Evolutionary conservation across 345 rosid genomes (phyloP).

Genomic region (Mangifera indica): DNA sequence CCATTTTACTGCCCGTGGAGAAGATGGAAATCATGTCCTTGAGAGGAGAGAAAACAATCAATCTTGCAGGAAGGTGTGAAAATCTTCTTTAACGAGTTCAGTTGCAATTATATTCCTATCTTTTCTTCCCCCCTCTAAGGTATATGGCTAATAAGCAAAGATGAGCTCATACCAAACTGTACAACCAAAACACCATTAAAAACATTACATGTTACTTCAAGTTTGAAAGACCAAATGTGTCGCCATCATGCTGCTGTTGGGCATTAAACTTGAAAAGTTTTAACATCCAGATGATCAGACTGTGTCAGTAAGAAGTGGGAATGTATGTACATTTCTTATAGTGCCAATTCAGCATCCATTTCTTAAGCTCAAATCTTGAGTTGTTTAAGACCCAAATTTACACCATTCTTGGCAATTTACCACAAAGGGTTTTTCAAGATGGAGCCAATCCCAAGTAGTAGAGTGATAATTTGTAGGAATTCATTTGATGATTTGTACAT

Average conservation of each 20-base stretch:
- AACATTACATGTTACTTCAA: background rate
- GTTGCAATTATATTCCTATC: background rate
- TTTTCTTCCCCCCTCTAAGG: background rate
- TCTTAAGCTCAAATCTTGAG: too few relatives aligned
- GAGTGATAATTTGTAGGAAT: background rate
- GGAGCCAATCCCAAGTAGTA: background rate
- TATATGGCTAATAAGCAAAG: background rate
- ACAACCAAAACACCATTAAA: background rate
- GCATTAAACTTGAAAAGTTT: background rate
- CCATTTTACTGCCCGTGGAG: conserved; percentile 59
- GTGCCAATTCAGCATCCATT: too few relatives aligned
- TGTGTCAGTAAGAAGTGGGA: background rate
- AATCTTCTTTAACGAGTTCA: background rate
- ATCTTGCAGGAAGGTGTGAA: conserved; percentile 71
- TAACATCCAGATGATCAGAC: background rate
- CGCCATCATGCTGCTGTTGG: background rate
- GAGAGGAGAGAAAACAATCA: conserved; percentile 56
- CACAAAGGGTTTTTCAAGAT: background rate
- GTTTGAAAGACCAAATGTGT: background rate
- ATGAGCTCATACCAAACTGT: background rate
- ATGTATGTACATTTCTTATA: background rate
- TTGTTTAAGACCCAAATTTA: too few relatives aligned
- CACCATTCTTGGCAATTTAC: background rate
- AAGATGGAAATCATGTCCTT: conserved; percentile 43
- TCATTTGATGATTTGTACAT: too few relatives aligned